These are phyloP conservation scores for Atkinsonella hypoxylon DNA, from an alignment of 2,329 filamentous ascomycete species.

Conservation along the genomic window DNA sequence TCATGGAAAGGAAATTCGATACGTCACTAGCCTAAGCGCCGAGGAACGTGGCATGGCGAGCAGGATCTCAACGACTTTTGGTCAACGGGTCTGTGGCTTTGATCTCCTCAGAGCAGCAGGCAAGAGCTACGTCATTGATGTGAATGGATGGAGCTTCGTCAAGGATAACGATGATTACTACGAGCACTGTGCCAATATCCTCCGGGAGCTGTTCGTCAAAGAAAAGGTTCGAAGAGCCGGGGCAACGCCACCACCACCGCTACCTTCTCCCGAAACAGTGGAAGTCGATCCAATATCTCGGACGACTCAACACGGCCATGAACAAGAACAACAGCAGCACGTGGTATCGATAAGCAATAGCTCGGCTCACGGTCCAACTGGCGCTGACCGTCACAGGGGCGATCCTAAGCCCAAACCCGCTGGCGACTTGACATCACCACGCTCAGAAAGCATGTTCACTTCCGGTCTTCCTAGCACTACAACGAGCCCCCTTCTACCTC, in stretches of 20 bases:
- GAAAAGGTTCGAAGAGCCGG: constrained; percentile 57
- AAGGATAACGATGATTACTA: constrained; percentile 99
- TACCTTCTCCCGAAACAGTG: constrained; percentile 34
- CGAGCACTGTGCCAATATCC: constrained; percentile 74
- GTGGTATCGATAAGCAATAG: constrained; percentile 14
- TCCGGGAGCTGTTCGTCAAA: constrained; percentile 77
- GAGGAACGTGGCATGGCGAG: constrained; percentile 79
- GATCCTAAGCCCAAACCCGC: constrained; percentile 13
- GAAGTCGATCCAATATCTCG: constrained; percentile 31
- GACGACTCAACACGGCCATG: constrained; percentile 22
- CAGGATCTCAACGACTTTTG: constrained; percentile 83
- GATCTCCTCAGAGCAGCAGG: constrained; percentile 80
- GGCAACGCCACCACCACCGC: constrained; percentile 44
- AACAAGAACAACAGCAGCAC: constrained; percentile 23
- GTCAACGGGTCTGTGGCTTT: constrained; percentile 91
- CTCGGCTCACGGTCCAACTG: constrained; percentile 14
- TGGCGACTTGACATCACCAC: constrained; percentile 20
- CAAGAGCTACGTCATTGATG: constrained; percentile 94
- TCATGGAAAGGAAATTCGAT: constrained; percentile 92
- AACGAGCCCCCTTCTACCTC: constrained; percentile 23
- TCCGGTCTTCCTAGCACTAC: constrained; percentile 25
- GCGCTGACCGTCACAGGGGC: constrained; percentile 9
- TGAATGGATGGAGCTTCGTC: constrained; percentile 99
- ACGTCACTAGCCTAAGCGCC: constrained; percentile 72
- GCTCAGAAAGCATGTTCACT: constrained; percentile 18